A percentile compares a stretch with the other conserved stretches of the same genome.
These are phyloP conservation scores for Monilinia laxa DNA, from an alignment of 2,329 filamentous ascomycete genomes.

Conservation along the genomic window DNA sequence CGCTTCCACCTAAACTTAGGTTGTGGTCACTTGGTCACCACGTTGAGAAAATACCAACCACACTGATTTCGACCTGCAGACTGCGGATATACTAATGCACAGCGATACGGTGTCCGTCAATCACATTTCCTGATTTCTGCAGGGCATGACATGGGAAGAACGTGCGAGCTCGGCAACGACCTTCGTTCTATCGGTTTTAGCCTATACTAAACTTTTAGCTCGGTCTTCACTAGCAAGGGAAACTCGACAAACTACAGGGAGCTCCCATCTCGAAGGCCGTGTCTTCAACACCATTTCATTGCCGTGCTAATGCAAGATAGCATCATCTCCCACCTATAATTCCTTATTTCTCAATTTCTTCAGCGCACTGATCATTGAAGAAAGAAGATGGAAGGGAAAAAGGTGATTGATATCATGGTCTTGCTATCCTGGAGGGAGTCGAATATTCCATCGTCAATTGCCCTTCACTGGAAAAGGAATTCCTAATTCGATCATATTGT, in stretches of 20 bases:
- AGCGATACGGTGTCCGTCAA: slow-evolving; percentile 23
- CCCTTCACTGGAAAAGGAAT: background rate
- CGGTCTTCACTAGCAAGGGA: slow-evolving; percentile 9
- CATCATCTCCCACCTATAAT: slow-evolving; percentile 12
- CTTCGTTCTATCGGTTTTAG: slow-evolving; percentile 14
- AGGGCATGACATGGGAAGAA: slow-evolving; percentile 21
- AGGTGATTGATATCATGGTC: too few species aligned
- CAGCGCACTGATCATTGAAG: slow-evolving; percentile 9
- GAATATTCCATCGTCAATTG: background rate
- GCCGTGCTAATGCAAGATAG: slow-evolving; percentile 19
- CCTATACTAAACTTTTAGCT: background rate
- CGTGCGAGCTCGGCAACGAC: slow-evolving; percentile 18
- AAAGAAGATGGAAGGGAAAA: background rate
- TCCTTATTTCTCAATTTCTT: slow-evolving; percentile 6
- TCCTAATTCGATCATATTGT: background rate
- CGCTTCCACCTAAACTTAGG: slow-evolving; percentile 11
- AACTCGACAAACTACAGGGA: slow-evolving; percentile 17
- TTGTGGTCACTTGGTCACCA: slow-evolving; percentile 24
- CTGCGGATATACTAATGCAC: slow-evolving; percentile 25
- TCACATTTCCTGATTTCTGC: slow-evolving; percentile 20
- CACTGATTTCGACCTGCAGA: slow-evolving; percentile 25
- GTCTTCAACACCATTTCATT: slow-evolving; percentile 7
- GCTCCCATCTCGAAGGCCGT: slow-evolving; percentile 2
- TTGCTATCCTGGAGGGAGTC: too few species aligned
- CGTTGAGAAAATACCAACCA: slow-evolving; percentile 25